These are phyloP conservation scores for Mycotypha africana DNA, from an alignment of 371 early-diverging fungal species.

Conservation along the genomic window DNA sequence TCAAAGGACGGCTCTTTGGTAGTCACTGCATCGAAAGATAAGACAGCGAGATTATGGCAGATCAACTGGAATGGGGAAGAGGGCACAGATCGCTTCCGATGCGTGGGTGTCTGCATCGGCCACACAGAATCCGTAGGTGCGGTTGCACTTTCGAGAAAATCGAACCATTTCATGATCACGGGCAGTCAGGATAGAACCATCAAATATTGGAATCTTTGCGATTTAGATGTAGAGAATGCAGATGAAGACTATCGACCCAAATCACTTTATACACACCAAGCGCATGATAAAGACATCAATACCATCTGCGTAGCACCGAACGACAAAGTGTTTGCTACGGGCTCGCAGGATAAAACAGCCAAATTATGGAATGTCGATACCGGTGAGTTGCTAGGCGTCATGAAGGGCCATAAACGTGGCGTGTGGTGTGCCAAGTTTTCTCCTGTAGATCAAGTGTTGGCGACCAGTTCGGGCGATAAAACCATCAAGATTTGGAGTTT, in stretches of 20 bases:
- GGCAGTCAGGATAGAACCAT: slow-evolving; percentile 93
- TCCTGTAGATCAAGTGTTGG: slow-evolving; percentile 86
- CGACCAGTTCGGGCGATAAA: slow-evolving; percentile 90
- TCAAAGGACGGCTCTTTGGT: slow-evolving; percentile 63
- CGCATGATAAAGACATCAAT: slow-evolving; percentile 98
- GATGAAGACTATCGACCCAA: slow-evolving; percentile 47
- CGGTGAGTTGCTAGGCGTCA: slow-evolving; percentile 78
- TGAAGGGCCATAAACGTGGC: slow-evolving; percentile 93
- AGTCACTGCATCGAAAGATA: slow-evolving; percentile 89
- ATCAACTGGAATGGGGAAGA: slow-evolving; percentile 44
- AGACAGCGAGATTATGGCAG: slow-evolving; percentile 79
- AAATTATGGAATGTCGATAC: slow-evolving; percentile 89
- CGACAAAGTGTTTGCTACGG: slow-evolving; percentile 91
- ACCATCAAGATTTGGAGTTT: slow-evolving; percentile 93
- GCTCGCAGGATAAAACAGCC: slow-evolving; percentile 96
- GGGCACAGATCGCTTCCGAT: slow-evolving; percentile 39
- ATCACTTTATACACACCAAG: slow-evolving; percentile 83
- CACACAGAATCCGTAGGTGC: slow-evolving; percentile 92
- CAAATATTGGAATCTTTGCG: slow-evolving; percentile 84
- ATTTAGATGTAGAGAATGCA: slow-evolving; percentile 38
- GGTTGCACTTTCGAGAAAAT: slow-evolving; percentile 64
- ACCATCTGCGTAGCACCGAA: slow-evolving; percentile 89
- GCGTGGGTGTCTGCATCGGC: slow-evolving; percentile 75
- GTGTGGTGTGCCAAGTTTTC: slow-evolving; percentile 92
- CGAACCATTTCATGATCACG: slow-evolving; percentile 69